These are phyloP conservation scores for Dryadomyces quercivorus DNA, from an alignment of 2,329 filamentous ascomycete genomes.

Conservation along the genomic window DNA sequence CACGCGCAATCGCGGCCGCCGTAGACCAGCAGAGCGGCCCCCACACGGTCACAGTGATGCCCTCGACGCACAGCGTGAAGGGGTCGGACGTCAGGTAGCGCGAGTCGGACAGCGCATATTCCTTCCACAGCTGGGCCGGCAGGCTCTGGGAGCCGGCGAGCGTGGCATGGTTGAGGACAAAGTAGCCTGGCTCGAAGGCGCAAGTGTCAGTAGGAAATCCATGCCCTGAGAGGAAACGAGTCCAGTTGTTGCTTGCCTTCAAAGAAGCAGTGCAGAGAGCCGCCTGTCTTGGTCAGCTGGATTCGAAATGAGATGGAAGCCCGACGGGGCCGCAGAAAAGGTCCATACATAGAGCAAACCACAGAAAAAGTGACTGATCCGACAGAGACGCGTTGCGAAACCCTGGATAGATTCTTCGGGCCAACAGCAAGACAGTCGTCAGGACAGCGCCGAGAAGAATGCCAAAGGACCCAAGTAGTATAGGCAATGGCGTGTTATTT, in stretches of 20 bases:
- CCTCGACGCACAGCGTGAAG: slow-evolving; percentile 81
- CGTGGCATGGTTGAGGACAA: slow-evolving; percentile 53
- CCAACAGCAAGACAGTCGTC: slow-evolving; percentile 19
- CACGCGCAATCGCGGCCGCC: slow-evolving; percentile 29
- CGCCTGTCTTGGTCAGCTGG: slow-evolving; percentile 28
- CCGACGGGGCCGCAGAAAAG: background rate
- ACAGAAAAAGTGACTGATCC: slow-evolving; percentile 33
- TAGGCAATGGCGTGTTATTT: slow-evolving; percentile 27
- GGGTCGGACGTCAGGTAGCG: slow-evolving; percentile 71
- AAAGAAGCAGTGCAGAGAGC: slow-evolving; percentile 66
- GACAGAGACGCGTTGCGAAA: slow-evolving; percentile 19
- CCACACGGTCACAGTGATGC: slow-evolving; percentile 57
- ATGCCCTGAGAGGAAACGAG: background rate
- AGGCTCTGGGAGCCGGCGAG: slow-evolving; percentile 59
- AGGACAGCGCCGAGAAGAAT: slow-evolving; percentile 24
- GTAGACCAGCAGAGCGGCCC: slow-evolving; percentile 44
- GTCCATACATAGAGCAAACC: slow-evolving; percentile 43
- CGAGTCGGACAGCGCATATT: slow-evolving; percentile 79
- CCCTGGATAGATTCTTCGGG: slow-evolving; percentile 7
- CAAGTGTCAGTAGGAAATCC: background rate
- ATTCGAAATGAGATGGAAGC: background rate
- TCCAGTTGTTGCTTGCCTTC: slow-evolving; percentile 44
- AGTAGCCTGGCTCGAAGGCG: slow-evolving; percentile 46
- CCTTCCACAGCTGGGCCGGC: slow-evolving; percentile 84
- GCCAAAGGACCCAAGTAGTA: slow-evolving; percentile 26